Base-by-base conservation (phyloP, 2,329 filamentous ascomycete species). In the Aspergillus sp. region DNA sequence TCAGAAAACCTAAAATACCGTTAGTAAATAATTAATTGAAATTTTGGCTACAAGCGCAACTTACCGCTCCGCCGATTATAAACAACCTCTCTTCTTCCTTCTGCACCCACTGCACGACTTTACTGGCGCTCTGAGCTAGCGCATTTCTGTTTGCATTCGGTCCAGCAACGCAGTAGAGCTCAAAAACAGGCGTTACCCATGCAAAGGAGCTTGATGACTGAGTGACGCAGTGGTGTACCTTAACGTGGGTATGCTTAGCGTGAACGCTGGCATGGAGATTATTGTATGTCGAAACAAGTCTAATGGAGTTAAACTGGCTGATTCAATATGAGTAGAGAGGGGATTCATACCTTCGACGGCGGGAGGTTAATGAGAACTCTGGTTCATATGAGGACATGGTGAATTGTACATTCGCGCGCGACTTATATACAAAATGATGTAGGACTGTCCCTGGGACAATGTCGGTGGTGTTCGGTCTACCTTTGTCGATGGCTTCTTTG, bases 351-450 rank as follows among this genome's bases (percentile, higher is more conserved):
- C 86, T 85, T 70, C 91, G 82, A 50, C 85, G 82, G 42, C 85
- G 81, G 47, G 90, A 77, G 4, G 84, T 71, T 3, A 70, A 79
- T 22, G 72, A 74, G 68, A 95, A 95, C 56, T 87, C 79, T 0
- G 90, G 88, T 9, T 85, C 81, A 59, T 91, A 89, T 0, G 90
- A 87, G 1, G 93, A 89, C 91, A 96, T 96, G 64, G 86, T 89
- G 74, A 97, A 99, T 72, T 99, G 96, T 26, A 99, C 95, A 66
- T 99, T 96, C 18, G 89, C 87, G 58, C 91, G 85, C 15, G 91
- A 96, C 75, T 98, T 99, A 81, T 96, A 99, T 17, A 99, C 77
- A 70, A 98, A 99, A 78, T 99, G 95, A 64, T 89, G 88, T 52
- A 98, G 79, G 32, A 89, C 87, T 15, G 88, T 90, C 22, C 89